Evolutionary conservation across 805 yeast genomes (phyloP).

Genomic region (Tetrapisispora iriomotensis): DNA sequence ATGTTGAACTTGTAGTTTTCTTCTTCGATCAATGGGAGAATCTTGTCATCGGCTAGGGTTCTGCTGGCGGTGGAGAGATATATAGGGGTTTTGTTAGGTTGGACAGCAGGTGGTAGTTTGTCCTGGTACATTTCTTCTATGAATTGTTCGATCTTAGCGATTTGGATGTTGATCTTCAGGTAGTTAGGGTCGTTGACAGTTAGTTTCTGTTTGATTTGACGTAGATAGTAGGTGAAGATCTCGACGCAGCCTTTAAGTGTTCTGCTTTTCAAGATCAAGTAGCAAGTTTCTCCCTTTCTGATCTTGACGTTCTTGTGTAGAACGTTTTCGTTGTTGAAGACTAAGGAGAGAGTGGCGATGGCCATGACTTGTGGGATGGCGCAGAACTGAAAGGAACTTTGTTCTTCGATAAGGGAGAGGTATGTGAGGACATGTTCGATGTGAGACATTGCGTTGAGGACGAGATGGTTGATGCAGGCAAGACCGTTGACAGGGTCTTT

Average conservation of each 20-base stretch:
- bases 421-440: conserved; percentile 69
- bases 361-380: conserved; percentile 99
- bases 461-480: conserved; percentile 72
- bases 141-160: conserved; percentile 84
- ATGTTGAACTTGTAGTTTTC: conserved; percentile 24
- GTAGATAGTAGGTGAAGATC: conserved; percentile 68
- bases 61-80: conserved; percentile 36
- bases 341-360: conserved; percentile 84
- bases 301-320: conserved; percentile 71
- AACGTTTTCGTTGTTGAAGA: conserved; percentile 71
- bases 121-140: conserved; percentile 68
- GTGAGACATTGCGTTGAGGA: conserved; percentile 68
- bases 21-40: conserved; percentile 14
- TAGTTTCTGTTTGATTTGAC: conserved; percentile 69
- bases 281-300: conserved; percentile 80
- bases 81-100: conserved; percentile 29
- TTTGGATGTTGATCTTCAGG: conserved; percentile 68
- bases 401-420: conserved; percentile 70
- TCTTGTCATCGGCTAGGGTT: conserved; percentile 31
- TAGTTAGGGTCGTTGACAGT: conserved; percentile 80
- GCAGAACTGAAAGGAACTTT: conserved; percentile 80
- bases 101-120: conserved; percentile 47
- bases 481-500: conserved; percentile 43
- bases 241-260: conserved; percentile 66
- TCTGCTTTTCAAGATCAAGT: conserved; percentile 62